These are phyloP conservation scores for Canavalia ensiformis DNA, from an alignment of 306 rosid species.

Conservation along the genomic window DNA sequence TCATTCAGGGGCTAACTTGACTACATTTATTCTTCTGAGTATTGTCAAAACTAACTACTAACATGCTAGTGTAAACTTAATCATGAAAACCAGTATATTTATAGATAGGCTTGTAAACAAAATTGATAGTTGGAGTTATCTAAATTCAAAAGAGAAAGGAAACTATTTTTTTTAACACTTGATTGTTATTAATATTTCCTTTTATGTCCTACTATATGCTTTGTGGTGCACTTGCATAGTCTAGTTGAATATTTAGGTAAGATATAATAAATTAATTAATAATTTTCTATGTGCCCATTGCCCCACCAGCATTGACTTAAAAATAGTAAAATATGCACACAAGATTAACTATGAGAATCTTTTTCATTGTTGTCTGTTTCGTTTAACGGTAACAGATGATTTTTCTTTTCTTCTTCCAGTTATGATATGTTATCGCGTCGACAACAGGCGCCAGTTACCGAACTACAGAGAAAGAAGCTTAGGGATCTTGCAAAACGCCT, in stretches of 20 bases:
- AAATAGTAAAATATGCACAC: neutral
- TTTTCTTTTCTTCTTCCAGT: conserved; percentile 59
- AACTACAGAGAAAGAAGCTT: conserved; percentile 53
- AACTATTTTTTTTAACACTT: neutral
- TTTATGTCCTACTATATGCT: neutral
- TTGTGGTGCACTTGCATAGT: neutral
- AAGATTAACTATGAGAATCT: neutral
- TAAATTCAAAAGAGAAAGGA: conserved; percentile 5
- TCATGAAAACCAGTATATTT: conserved; percentile 18
- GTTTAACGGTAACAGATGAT: conserved; percentile 7
- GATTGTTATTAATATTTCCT: neutral
- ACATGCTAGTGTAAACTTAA: conserved; percentile 23
- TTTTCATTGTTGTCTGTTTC: conserved; percentile 3
- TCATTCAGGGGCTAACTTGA: conserved; percentile 35
- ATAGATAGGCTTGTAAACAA: neutral
- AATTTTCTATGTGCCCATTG: neutral
- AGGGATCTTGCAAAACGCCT: conserved; percentile 78
- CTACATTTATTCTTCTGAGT: neutral
- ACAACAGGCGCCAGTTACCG: conserved; percentile 56
- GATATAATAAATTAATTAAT: neutral
- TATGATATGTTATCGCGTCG: conserved; percentile 59
- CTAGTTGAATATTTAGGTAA: conserved; percentile 14
- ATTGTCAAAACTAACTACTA: neutral
- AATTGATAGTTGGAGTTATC: conserved; percentile 21
- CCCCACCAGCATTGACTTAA: neutral